These are phyloP conservation scores for Keithomyces neogunnii DNA, from an alignment of 2,329 filamentous ascomycete species.

Conservation along the genomic window DNA sequence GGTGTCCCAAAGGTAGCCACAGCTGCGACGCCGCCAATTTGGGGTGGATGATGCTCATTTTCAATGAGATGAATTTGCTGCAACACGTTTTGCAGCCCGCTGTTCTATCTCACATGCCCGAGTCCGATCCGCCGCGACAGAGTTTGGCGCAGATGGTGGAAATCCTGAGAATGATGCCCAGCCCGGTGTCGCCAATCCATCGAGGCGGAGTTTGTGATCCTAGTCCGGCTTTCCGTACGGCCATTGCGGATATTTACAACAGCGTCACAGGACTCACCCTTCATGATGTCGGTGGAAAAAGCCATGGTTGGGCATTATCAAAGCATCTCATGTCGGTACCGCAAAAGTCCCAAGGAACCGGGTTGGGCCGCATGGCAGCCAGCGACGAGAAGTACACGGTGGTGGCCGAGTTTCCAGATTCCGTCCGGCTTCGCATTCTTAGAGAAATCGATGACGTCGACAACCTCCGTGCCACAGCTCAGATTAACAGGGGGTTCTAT, in stretches of 20 bases:
- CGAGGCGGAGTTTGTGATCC: conserved; percentile 41
- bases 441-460: conserved; percentile 28
- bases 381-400: conserved; percentile 23
- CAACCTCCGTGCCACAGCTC: conserved; percentile 34
- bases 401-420: conserved; percentile 25
- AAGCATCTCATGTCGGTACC: conserved; percentile 27
- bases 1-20: conserved; percentile 41
- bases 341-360: conserved; percentile 22
- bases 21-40: conserved; percentile 44
- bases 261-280: conserved; percentile 41
- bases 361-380: conserved; percentile 23
- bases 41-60: conserved; percentile 45
- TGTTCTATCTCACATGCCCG: conserved; percentile 15
- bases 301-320: conserved; percentile 41
- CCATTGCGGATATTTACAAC: conserved; percentile 42
- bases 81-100: conserved; percentile 28
- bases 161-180: conserved; percentile 32
- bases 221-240: conserved; percentile 34
- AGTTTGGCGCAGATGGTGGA: conserved; percentile 39
- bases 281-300: conserved; percentile 37
- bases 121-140: conserved; percentile 18
- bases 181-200: conserved; percentile 31
- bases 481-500: conserved; percentile 34
- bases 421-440: conserved; percentile 31
- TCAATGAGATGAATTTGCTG: conserved; percentile 37